Percentiles rank a stretch among this genome's conserved stretches.
Conservation (phyloP, 495 filamentous ascomycete genomes). For the Hypoxylon trugodes region DNA sequence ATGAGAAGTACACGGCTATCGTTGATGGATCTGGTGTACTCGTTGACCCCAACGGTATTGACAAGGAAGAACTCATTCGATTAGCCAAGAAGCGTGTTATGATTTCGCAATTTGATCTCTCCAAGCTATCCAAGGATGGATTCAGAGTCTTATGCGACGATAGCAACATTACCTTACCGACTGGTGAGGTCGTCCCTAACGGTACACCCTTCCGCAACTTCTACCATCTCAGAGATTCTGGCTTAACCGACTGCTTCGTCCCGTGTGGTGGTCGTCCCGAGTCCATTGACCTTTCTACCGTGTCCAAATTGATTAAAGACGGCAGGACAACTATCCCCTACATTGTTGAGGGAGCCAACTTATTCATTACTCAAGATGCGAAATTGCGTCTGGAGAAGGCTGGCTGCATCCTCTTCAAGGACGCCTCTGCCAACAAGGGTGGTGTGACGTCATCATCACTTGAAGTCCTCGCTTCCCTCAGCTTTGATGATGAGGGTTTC, state of each 20-base stretch:
- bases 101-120: slow-evolving; percentile 86
- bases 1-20: slow-evolving; percentile 91
- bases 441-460: slow-evolving; percentile 98
- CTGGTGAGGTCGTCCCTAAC: slow-evolving; percentile 85
- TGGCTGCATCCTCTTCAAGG: slow-evolving; percentile 94
- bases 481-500: slow-evolving; percentile 90
- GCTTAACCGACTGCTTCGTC: slow-evolving; percentile 87
- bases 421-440: slow-evolving; percentile 98
- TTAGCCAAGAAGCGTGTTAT: slow-evolving; percentile 88
- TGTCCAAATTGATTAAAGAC: slow-evolving; percentile 82
- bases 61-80: slow-evolving; percentile 82
- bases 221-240: slow-evolving; percentile 83
- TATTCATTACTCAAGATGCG: slow-evolving; percentile 98
- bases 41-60: slow-evolving; percentile 87
- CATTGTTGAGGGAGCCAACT: slow-evolving; percentile 96
- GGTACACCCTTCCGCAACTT: slow-evolving; percentile 97
- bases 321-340: slow-evolving; percentile 88
- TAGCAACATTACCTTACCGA: slow-evolving; percentile 82
- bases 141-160: slow-evolving; percentile 96
- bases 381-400: slow-evolving; percentile 94
- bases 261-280: slow-evolving; percentile 97
- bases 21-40: slow-evolving; percentile 96
- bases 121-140: slow-evolving; percentile 85
- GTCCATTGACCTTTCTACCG: slow-evolving; percentile 90
- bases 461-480: slow-evolving; percentile 92